Conservation (phyloP, 2,329 filamentous ascomycete genomes). For the Ustulina deusta region DNA sequence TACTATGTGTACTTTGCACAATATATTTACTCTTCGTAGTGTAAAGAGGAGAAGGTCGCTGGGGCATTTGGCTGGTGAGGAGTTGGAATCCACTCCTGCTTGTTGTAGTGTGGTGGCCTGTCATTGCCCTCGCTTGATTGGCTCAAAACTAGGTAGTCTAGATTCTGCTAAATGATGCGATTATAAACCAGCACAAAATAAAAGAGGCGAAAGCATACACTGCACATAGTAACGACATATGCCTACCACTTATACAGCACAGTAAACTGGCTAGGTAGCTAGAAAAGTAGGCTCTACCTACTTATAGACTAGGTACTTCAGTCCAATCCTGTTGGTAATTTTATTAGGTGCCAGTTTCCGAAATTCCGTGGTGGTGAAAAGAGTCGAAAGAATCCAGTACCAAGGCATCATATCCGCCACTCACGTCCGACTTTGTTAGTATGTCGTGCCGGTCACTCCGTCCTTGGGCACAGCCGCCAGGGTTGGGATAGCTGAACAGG, state of each 20-base stretch:
- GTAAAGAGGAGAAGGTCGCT: slow-evolving; percentile 5
- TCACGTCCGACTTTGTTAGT: not conserved
- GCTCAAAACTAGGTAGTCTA: slow-evolving; percentile 1
- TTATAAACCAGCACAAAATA: slow-evolving; percentile 1
- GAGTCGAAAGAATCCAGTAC: slow-evolving; percentile 13
- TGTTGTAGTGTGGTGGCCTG: slow-evolving; percentile 1
- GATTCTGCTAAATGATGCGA: not conserved
- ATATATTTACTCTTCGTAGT: not conserved
- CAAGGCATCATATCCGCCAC: slow-evolving; percentile 4
- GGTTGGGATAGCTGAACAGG: slow-evolving; percentile 14
- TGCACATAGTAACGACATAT: not conserved
- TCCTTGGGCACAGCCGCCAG: slow-evolving; percentile 1
- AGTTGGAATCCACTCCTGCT: slow-evolving; percentile 14
- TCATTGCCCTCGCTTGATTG: slow-evolving; percentile 27
- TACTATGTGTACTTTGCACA: slow-evolving; percentile 1
- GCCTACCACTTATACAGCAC: not conserved
- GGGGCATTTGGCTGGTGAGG: slow-evolving; percentile 10
- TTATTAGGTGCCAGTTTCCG: slow-evolving; percentile 13
- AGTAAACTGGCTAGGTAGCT: not conserved
- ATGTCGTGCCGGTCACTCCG: slow-evolving; percentile 13
- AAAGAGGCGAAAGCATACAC: not conserved
- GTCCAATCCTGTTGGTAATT: not conserved
- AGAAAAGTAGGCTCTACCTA: not conserved
- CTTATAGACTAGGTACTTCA: not conserved
- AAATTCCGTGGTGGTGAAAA: not conserved